Base-by-base conservation (phyloP, 2,329 filamentous ascomycete species). In the Monosporascus sp. region DNA sequence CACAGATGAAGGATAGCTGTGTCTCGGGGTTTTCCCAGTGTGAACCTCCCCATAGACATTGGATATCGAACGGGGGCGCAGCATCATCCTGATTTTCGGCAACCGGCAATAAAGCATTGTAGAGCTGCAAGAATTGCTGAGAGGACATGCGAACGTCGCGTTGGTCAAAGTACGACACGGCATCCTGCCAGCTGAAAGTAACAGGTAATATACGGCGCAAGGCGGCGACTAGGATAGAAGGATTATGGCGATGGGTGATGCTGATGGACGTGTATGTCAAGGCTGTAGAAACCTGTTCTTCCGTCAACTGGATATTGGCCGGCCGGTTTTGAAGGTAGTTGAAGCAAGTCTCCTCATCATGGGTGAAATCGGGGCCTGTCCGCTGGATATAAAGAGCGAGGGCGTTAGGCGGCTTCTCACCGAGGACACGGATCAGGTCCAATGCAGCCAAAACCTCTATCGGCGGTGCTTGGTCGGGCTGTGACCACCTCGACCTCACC, bases 1-100 rank as follows among this genome's bases (percentile, higher is more conserved):
- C 91, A 57, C 88, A 87, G 51, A 97, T 83, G 67, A 97, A 97
- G n/a, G 92, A 95, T 37, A 99, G 75, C 59, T 97, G 93, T 0
- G 94, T 90, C 57, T 96, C 85, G 15, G 88, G 82, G 60, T 95
- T 83, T 57, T 86, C 84, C 93, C 95, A 99, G 56, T 83, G 77
- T 63, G 62, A 55, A 7, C 92, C 92, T 54, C 92, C 92, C 92
- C 94, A 97, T 22, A 99, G 76, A 39, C 80, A 81, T 68, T 97
- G 91, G 45, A 99, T 87, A 66, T 97, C 90, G 61, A 97, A 84
- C 25, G 75, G 50, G 6, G 57, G 75, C 17, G 80, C 74, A 47
- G 82, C 75, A 9, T 75, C 71, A n/a, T 80, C 76, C 50, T 74
- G 73, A 7, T 73, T 70, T 51, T 66, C 62, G 2, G 91, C 89